These are phyloP conservation scores for Colletotrichum coccodes DNA, from an alignment of 2,329 filamentous ascomycete genomes.

Conservation along the genomic window DNA sequence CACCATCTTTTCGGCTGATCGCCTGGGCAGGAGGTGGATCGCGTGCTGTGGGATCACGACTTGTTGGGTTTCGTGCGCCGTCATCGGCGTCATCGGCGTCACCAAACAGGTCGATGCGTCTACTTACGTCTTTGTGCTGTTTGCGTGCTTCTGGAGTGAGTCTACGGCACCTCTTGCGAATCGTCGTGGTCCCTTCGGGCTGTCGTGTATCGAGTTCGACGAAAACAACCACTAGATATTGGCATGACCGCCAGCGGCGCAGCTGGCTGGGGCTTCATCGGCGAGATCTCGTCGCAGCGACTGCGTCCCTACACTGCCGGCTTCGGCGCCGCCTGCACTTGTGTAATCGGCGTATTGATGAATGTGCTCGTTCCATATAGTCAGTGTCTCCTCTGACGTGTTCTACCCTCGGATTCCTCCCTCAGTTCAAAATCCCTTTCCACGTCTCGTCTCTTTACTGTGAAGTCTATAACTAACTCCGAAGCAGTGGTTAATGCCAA, in stretches of 20 bases:
- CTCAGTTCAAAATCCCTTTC: too few relatives aligned
- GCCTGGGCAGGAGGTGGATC: conserved; percentile 30
- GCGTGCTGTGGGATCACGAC: conserved; percentile 26
- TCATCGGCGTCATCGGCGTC: conserved; percentile 29
- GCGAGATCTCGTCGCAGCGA: conserved; percentile 47
- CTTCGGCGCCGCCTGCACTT: conserved; percentile 39
- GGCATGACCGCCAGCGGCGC: conserved; percentile 40
- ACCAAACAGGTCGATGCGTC: conserved; percentile 12
- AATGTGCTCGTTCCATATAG: too few relatives aligned
- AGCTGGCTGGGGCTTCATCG: conserved; percentile 42
- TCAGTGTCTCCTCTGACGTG: too few relatives aligned
- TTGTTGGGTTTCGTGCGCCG: conserved; percentile 30
- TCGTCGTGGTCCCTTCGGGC: neutral
- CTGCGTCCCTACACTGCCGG: conserved; percentile 44
- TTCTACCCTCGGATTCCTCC: too few relatives aligned
- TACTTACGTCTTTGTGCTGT: conserved; percentile 27
- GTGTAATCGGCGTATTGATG: conserved; percentile 34
- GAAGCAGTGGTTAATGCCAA: conserved; percentile 42
- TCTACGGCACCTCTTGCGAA: neutral
- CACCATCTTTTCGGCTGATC: conserved; percentile 33
- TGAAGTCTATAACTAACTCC: too few relatives aligned
- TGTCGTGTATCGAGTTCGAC: neutral
- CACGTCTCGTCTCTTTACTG: too few relatives aligned
- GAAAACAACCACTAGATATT: conserved; percentile 34
- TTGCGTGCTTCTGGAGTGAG: conserved; percentile 34